Percentiles rank a stretch among this genome's conserved stretches.
These are phyloP conservation scores for Globisporangium okanoganense DNA, from an alignment of 352 stramenopile species.

Conservation along the genomic window DNA sequence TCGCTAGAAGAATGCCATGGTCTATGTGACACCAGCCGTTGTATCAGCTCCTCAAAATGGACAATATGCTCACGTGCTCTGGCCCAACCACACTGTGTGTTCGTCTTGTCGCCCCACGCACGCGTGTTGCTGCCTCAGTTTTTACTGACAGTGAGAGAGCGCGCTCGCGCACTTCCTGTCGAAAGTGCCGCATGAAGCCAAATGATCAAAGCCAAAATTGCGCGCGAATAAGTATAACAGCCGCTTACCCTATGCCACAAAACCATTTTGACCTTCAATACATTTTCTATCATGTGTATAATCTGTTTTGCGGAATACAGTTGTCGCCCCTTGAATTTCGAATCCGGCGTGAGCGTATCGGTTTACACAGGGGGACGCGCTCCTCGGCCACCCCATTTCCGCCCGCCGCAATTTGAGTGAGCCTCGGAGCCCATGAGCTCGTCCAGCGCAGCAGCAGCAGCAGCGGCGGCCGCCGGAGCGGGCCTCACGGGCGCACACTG, in stretches of 20 bases:
- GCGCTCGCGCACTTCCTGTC: too few species aligned
- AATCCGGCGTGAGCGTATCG: background rate
- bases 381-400: background rate
- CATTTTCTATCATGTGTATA: background rate
- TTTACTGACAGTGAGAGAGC: too few species aligned
- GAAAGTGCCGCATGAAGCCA: background rate
- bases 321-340: slow-evolving; percentile 17
- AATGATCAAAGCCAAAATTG: slow-evolving; percentile 4
- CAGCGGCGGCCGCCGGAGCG: slow-evolving; percentile 7
- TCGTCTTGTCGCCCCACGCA: too few species aligned
- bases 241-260: slow-evolving; percentile 7
- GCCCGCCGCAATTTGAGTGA: slow-evolving; percentile 2
- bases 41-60: background rate
- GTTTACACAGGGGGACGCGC: slow-evolving; percentile 9
- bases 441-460: slow-evolving; percentile 22
- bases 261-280: slow-evolving; percentile 11
- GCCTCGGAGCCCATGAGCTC: slow-evolving; percentile 11
- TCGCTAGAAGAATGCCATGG: background rate
- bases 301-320: slow-evolving; percentile 7
- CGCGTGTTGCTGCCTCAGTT: too few species aligned
- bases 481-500: slow-evolving; percentile 22
- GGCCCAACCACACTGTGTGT: too few species aligned
- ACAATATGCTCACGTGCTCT: too few species aligned
- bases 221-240: slow-evolving; percentile 1
- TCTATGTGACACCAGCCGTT: background rate